Evolutionary conservation across 169 alveolate genomes (phyloP), one percentile per base, ranked within the genome.

Genomic region (Eimeria maxima): DNA sequence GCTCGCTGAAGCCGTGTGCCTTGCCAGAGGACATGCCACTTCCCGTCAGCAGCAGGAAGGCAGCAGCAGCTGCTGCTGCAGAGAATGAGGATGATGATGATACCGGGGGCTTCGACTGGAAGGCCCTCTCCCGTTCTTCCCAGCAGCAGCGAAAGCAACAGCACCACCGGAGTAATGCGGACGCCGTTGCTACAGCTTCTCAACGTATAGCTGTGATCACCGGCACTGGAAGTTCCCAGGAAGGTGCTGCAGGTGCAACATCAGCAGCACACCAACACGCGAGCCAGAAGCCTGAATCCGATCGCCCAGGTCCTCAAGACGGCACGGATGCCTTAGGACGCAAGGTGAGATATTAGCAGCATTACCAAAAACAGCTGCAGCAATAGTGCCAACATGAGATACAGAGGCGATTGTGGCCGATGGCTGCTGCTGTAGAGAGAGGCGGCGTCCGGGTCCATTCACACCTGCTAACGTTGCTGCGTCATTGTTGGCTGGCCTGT

Each of bases 21-120:
- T 50, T 86, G 38, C 93, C 93, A 20, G 80, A 86, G 78, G 93
- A 86, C 80, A 86, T 86, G 93, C 93, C 93, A 44, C 93, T 86
- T 0, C 93, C 93, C 0, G 93, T 60, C 47, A 86, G 93, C 93
- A 86, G 67, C 93, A 86, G 93, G 22, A 55, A 55, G 69, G 93
- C 93, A 57, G 93, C 80, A 57, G 93, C 93, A 86, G 93, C 93
- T 60, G 93, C 80, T 0, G 78, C 93, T 10, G 93, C 93, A 38
- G 93, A 27, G n/a, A 29, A 81, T 1, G 80, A 86, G 11, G 93
- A 60, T 5, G 93, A 86, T 33, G 91, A 83, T 2, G 93, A 86
- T 47, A 57, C 81, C 11, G 74, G 73, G 18, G 78, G 78, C n/a
- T 86, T 86, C 22, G 93, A 86, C 60, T 86, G 93, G 93, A 86